Base-by-base conservation (phyloP, 768 basidiomycete genomes). In the Xanthoconium purpureum region DNA sequence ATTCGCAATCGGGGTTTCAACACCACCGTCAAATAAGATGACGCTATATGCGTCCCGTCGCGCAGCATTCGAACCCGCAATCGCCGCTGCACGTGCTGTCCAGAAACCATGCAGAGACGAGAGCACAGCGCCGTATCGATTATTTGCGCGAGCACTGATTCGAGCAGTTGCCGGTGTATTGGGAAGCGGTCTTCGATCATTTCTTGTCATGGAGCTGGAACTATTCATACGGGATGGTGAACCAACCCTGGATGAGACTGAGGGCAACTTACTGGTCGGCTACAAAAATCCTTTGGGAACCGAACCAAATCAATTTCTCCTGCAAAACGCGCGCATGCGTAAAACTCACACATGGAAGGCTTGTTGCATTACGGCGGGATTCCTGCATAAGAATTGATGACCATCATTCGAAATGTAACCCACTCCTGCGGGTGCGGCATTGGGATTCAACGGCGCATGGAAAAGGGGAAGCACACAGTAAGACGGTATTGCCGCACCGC, bases 51-150 rank as follows among this genome's bases (percentile, higher is more conserved):
- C 73, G 56, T 85, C 85, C 32, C 75, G 68, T 28, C 80, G 75
- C 0, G 61, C 65, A 14, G 64, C 64, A 43, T 69, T 68, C 6
- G 63, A 52, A 30, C 42, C 54, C 2, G 60, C 33, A 55, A 76
- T 48, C 3, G 78, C 77, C 14, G 74, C 68, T 12, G 75, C 72
- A 4, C 84, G 76, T 0, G 85, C 77, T 14, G 69, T 57, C 84
- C 84, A 87, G 64, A 86, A 86, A 15, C 72, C 71, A 51, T 82
- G 65, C 10, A 85, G 60, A 0, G 84, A 78, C 0, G 83, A 80
- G 39, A 79, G 80, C 0, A 84, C 85, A 1, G 84, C 83, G 0
- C 84, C 84, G 17, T 84, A 74, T 32, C 84, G 70, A 57, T 86
- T 80, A 55, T 82, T 65, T 39, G 72, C 69, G 0, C 51, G 59